These are phyloP conservation scores for Antitrichia curtipendula DNA, from an alignment of 225 moss, liverwort and hornwort genomes.

Conservation along the genomic window DNA sequence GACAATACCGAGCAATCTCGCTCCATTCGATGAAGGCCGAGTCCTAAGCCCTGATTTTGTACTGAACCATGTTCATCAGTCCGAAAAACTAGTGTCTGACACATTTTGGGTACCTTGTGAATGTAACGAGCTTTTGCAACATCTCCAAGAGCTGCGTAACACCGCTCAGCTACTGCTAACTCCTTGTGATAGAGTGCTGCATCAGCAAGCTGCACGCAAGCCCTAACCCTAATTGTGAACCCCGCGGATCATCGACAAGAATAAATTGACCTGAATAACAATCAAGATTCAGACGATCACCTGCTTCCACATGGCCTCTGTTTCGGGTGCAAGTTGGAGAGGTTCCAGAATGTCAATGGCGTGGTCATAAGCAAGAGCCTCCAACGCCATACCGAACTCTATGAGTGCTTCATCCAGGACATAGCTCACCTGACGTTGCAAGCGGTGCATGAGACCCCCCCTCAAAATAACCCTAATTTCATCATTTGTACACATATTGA, in stretches of 20 bases:
- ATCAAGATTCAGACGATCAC: slow-evolving; percentile 1
- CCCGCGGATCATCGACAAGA: not conserved
- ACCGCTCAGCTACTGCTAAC: slow-evolving; percentile 70
- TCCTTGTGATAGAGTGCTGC: slow-evolving; percentile 60
- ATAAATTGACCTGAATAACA: not conserved
- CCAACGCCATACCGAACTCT: slow-evolving; percentile 81
- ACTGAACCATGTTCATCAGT: not conserved
- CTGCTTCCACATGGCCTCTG: slow-evolving; percentile 99
- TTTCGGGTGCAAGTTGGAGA: slow-evolving; percentile 77
- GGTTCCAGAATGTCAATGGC: slow-evolving; percentile 80
- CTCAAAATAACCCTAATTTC: not conserved
- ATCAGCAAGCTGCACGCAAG: slow-evolving; percentile 60
- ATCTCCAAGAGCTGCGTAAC: slow-evolving; percentile 89
- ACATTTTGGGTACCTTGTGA: slow-evolving; percentile 49
- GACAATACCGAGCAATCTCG: not conserved
- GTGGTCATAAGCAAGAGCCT: slow-evolving; percentile 68
- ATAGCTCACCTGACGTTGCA: slow-evolving; percentile 64
- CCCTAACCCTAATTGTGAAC: not conserved
- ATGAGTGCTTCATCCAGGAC: slow-evolving; percentile 84
- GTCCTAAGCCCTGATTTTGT: not conserved
- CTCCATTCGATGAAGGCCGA: not conserved
- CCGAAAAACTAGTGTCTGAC: not conserved
- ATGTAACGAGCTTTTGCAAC: slow-evolving; percentile 80
- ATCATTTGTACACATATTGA: not conserved
- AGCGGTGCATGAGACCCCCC: not conserved